Evolutionary conservation across 1,284 basidiomycete species (phyloP).

Genomic region (Erythrobasidium hasegawianum): DNA sequence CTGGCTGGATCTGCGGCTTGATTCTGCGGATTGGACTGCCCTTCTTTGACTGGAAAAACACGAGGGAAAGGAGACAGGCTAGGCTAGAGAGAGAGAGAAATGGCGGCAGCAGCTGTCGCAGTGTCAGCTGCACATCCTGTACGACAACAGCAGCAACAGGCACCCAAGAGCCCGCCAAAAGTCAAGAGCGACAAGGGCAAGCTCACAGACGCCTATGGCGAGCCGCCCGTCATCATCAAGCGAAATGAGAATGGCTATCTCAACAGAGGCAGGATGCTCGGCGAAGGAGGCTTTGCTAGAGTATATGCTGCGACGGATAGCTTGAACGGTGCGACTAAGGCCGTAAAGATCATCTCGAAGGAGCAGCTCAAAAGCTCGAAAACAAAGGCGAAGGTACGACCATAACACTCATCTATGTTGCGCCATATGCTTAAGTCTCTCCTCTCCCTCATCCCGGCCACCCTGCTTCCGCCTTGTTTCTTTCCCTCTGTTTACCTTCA

Average conservation of each 20-base stretch:
- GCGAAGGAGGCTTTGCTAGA: constrained; percentile 50
- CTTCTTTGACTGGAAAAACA: too few species aligned
- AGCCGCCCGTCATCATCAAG: constrained; percentile 40
- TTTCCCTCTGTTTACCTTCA: neutral
- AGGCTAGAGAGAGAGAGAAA: too few species aligned
- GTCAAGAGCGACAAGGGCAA: constrained; percentile 38
- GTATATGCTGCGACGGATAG: constrained; percentile 46
- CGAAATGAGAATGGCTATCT: constrained; percentile 39
- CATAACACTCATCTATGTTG: too few species aligned
- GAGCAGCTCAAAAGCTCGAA: constrained; percentile 51
- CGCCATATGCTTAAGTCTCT: too few species aligned
- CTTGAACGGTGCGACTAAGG: constrained; percentile 47
- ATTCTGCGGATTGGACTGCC: too few species aligned
- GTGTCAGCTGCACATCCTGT: too few species aligned
- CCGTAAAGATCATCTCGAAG: constrained; percentile 53
- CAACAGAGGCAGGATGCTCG: constrained; percentile 44
- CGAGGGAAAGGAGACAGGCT: too few species aligned
- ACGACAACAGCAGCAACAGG: neutral
- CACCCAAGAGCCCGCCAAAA: constrained; percentile 26
- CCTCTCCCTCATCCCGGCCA: too few species aligned
- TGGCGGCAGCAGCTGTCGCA: too few species aligned
- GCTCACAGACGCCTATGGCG: constrained; percentile 43
- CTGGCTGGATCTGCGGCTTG: too few species aligned
- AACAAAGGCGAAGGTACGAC: constrained; percentile 47
- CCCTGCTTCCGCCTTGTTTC: too few species aligned